Evolutionary conservation across 345 rosid species (phyloP).

Genomic region (Citrus inodora): DNA sequence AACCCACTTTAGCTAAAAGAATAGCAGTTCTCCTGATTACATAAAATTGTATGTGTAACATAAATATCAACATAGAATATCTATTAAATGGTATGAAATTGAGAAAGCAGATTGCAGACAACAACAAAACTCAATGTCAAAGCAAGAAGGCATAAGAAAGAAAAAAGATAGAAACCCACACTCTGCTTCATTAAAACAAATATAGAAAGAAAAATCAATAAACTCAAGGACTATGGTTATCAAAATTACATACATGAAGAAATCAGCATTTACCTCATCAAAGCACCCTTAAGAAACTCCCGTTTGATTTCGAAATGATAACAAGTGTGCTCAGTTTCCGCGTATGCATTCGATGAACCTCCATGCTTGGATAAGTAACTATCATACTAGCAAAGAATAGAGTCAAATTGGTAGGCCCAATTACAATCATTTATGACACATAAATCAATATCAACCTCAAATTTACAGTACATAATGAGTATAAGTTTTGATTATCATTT

Average conservation of each 20-base stretch:
- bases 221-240: not conserved
- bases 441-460: not conserved
- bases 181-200: not conserved
- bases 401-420: slow-evolving; percentile 37
- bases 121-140: not conserved
- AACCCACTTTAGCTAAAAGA: not conserved
- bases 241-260: slow-evolving; percentile 3
- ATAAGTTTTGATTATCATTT: not conserved
- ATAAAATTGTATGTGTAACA: not conserved
- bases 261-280: slow-evolving; percentile 57
- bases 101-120: not conserved
- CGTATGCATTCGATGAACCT: slow-evolving; percentile 95
- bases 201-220: not conserved
- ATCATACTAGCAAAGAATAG: slow-evolving; percentile 78
- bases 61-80: not conserved
- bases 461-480: not conserved
- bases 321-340: slow-evolving; percentile 92
- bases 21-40: not conserved
- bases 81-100: not conserved
- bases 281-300: slow-evolving; percentile 84
- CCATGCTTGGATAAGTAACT: slow-evolving; percentile 99
- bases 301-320: slow-evolving; percentile 94
- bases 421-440: not conserved
- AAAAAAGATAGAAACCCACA: not conserved
- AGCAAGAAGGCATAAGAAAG: not conserved